Percentiles rank a stretch among this genome's conserved stretches.
Evolutionary conservation across 176 grass and related monocot genomes (phyloP).

Genomic region (Carex littledalei): DNA sequence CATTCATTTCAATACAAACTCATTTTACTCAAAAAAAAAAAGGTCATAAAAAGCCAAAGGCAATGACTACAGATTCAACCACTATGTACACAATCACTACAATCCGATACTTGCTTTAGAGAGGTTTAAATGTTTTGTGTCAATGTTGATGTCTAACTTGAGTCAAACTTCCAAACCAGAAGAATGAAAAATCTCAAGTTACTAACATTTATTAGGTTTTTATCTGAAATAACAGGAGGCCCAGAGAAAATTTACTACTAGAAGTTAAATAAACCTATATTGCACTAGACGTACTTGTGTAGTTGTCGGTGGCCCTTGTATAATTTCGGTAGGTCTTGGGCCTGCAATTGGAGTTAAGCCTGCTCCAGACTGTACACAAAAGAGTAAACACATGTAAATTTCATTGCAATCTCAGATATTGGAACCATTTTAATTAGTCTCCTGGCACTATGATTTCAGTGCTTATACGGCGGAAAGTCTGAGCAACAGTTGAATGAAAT

Average conservation of each 20-base stretch:
- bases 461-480: neutral
- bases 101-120: slow-evolving; percentile 28
- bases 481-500: neutral
- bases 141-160: slow-evolving; percentile 35
- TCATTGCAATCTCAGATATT: neutral
- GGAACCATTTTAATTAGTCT: neutral
- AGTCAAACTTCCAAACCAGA: neutral
- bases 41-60: slow-evolving; percentile 20
- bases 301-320: slow-evolving; percentile 5
- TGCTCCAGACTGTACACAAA: neutral
- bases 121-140: slow-evolving; percentile 29
- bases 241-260: neutral
- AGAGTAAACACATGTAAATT: neutral
- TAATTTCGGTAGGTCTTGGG: slow-evolving; percentile 19
- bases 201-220: neutral
- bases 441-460: neutral
- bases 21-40: neutral
- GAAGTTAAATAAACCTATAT: neutral
- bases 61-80: neutral
- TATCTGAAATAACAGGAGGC: neutral
- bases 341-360: neutral
- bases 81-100: neutral
- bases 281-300: slow-evolving; percentile 3
- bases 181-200: neutral
- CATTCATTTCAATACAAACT: no score